phyloP scores from a whole-genome alignment of 805 yeast genomes.

The Saccharomycopsis sp. region DNA sequence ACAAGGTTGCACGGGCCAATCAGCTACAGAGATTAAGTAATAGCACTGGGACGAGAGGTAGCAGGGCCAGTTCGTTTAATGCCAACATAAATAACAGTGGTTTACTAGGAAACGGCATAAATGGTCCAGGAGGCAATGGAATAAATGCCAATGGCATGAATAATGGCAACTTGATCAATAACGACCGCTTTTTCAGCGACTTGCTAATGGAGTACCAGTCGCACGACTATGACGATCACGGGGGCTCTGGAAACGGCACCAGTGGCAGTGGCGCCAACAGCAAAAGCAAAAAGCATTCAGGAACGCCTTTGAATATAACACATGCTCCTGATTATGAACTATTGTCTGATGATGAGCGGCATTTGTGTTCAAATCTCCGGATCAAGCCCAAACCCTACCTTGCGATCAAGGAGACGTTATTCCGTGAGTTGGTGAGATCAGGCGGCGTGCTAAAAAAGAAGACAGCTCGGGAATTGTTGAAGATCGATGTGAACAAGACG shows the following conservation, averaged over 20 bases:
- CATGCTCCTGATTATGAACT: constrained; percentile 79
- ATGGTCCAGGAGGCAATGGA: constrained; percentile 25
- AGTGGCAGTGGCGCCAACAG: background rate
- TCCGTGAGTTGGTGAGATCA: constrained; percentile 77
- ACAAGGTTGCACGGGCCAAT: constrained; percentile 61
- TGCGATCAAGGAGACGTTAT: constrained; percentile 83
- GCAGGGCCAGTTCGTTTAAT: constrained; percentile 26
- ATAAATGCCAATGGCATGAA: constrained; percentile 21
- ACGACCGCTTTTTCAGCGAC: constrained; percentile 14
- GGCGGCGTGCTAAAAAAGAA: constrained; percentile 82
- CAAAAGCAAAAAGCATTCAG: constrained; percentile 33
- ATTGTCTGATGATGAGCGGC: constrained; percentile 81
- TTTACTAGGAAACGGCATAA: constrained; percentile 23
- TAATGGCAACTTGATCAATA: constrained; percentile 21
- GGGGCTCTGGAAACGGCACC: background rate
- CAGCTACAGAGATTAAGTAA: constrained; percentile 48
- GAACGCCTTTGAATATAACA: constrained; percentile 58
- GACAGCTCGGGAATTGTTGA: constrained; percentile 75
- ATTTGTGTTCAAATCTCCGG: constrained; percentile 73
- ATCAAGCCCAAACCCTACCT: constrained; percentile 90
- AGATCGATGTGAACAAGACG: constrained; percentile 82
- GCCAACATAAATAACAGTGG: background rate
- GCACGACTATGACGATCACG: background rate
- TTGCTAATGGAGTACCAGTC: background rate
- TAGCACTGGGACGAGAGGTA: constrained; percentile 29